A percentile compares a stretch with the other conserved stretches of the same genome.
Conservation (phyloP, 495 filamentous ascomycete genomes). For the Penicillium parvum region DNA sequence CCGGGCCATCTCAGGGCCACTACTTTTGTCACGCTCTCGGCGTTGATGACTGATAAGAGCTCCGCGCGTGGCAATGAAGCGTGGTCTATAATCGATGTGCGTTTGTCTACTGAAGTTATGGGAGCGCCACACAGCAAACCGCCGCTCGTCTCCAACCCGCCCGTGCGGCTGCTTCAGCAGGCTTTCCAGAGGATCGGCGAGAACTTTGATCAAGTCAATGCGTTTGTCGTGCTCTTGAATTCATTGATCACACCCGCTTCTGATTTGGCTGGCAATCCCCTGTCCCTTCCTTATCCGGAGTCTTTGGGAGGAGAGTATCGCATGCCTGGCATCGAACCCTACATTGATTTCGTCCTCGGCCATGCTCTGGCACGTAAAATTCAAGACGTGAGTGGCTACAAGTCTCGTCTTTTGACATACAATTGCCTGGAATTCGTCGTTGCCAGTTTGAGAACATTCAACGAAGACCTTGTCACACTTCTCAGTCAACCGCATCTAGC, state of each 20-base stretch:
- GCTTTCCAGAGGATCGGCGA: constrained; percentile 55
- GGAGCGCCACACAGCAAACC: too few species aligned
- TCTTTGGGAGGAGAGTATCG: constrained; percentile 73
- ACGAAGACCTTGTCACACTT: constrained; percentile 82
- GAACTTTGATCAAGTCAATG: constrained; percentile 74
- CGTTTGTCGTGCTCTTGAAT: constrained; percentile 71
- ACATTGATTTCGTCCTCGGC: constrained; percentile 83
- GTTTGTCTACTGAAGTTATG: constrained; percentile 49
- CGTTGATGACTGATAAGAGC: constrained; percentile 63
- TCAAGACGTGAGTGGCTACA: constrained; percentile 52
- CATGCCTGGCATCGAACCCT: constrained; percentile 83
- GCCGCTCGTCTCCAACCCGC: too few species aligned
- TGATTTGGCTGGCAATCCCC: constrained; percentile 39
- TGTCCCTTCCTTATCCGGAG: constrained; percentile 84
- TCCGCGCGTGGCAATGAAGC: constrained; percentile 54
- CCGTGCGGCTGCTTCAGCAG: constrained; percentile 49
- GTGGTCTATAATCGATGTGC: constrained; percentile 69
- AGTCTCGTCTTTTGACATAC: constrained; percentile 65
- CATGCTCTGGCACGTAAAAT: constrained; percentile 61
- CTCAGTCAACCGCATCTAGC: constrained; percentile 67
- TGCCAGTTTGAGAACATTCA: constrained; percentile 74
- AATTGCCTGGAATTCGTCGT: constrained; percentile 76
- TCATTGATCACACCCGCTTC: constrained; percentile 60
- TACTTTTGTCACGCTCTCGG: constrained; percentile 64
- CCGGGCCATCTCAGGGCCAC: constrained; percentile 71